Conservation (phyloP, 2,329 filamentous ascomycete genomes). For the Xylogone sp. region DNA sequence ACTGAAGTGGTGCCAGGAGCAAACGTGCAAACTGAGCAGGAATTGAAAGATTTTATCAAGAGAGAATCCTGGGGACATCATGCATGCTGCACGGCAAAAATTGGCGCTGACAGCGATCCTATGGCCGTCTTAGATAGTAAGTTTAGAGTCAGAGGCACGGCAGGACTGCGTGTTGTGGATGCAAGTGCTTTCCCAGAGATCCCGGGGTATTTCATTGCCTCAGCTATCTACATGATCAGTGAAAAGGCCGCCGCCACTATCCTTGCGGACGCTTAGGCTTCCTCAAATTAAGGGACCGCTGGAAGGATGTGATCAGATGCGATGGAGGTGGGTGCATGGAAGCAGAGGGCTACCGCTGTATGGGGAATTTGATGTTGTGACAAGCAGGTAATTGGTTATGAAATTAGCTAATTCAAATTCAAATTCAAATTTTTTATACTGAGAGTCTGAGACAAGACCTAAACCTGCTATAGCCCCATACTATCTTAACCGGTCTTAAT, state of each 20-base stretch:
- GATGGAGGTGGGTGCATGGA: no score
- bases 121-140: constrained; percentile 52
- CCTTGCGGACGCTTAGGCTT: not conserved
- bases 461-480: no score
- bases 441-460: no score
- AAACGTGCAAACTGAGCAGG: constrained; percentile 35
- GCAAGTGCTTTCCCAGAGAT: constrained; percentile 53
- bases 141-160: constrained; percentile 53
- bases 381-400: no score
- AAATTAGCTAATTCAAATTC: no score
- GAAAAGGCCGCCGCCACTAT: constrained; percentile 63
- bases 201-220: constrained; percentile 46
- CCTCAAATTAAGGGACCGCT: no score
- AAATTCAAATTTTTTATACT: no score
- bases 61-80: constrained; percentile 55
- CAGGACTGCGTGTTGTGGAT: constrained; percentile 57
- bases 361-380: no score
- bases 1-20: constrained; percentile 37
- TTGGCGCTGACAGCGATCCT: constrained; percentile 49
- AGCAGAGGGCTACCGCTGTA: no score
- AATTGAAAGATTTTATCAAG: constrained; percentile 43
- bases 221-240: constrained; percentile 51
- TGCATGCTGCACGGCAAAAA: constrained; percentile 50
- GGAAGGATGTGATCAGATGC: no score
- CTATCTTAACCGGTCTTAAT: no score